Conservation (phyloP, 2,329 filamentous ascomycete genomes). For the Bipolaris zeicola region DNA sequence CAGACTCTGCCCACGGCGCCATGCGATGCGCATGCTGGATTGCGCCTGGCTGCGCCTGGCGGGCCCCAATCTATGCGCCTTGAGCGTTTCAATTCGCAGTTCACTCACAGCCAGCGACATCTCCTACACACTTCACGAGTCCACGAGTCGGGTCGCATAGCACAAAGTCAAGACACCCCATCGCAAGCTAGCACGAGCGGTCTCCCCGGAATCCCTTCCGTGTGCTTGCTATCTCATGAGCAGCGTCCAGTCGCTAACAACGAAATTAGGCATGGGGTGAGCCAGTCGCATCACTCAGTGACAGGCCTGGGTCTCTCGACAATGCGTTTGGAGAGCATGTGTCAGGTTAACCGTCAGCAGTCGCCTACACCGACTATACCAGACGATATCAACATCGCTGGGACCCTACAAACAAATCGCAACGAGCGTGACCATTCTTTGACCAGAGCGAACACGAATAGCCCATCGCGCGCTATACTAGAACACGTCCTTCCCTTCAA, state of each 20-base stretch:
- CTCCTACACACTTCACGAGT: constrained; percentile 24
- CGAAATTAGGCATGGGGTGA: constrained; percentile 27
- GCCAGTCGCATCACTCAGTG: constrained; percentile 29
- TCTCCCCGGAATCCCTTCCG: constrained; percentile 45
- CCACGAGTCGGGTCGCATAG: constrained; percentile 26
- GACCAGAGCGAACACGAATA: constrained; percentile 24
- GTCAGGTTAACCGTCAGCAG: constrained; percentile 32
- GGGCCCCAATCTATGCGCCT: constrained; percentile 9
- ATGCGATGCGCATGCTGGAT: constrained; percentile 20
- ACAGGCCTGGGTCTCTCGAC: constrained; percentile 44
- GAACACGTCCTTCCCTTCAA: constrained; percentile 40
- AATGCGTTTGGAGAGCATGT: constrained; percentile 34
- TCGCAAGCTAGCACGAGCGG: constrained; percentile 43
- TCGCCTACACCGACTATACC: constrained; percentile 41
- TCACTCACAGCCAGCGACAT: constrained; percentile 21
- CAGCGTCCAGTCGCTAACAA: constrained; percentile 33
- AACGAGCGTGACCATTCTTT: constrained; percentile 25
- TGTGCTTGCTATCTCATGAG: constrained; percentile 47
- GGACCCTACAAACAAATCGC: constrained; percentile 17
- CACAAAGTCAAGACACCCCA: constrained; percentile 29
- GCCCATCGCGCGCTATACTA: constrained; percentile 27
- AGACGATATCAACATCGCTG: constrained; percentile 28
- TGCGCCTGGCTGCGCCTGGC: constrained; percentile 2
- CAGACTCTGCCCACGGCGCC: constrained; percentile 19
- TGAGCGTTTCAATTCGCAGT: constrained; percentile 14